These are phyloP conservation scores for Lactarius sanguifluus DNA, from an alignment of 768 basidiomycete species.

Conservation along the genomic window DNA sequence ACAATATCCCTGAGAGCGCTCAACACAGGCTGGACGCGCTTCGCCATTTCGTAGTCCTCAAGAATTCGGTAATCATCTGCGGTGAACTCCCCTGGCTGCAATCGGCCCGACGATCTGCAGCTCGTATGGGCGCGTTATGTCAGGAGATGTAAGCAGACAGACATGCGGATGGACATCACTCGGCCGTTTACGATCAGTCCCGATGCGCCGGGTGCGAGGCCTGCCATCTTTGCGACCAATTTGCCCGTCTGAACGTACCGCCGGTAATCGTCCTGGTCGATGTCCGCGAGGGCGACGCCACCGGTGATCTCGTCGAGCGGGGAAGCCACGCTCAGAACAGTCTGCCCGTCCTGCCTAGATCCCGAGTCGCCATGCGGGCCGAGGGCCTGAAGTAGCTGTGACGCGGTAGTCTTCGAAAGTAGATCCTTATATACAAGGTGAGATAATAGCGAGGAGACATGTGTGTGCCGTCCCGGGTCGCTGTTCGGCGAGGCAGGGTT, in stretches of 20 bases:
- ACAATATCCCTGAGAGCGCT: slow-evolving; percentile 59
- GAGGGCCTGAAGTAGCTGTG: slow-evolving; percentile 43
- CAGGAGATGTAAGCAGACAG: slow-evolving; percentile 1
- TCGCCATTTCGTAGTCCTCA: slow-evolving; percentile 69
- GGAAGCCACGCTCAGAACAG: slow-evolving; percentile 38
- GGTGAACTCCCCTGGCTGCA: slow-evolving; percentile 52
- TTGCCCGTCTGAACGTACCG: slow-evolving; percentile 48
- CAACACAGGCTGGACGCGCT: slow-evolving; percentile 67
- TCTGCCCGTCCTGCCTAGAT: slow-evolving; percentile 39
- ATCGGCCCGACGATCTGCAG: slow-evolving; percentile 78
- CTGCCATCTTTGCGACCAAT: slow-evolving; percentile 53
- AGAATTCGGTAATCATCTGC: slow-evolving; percentile 72
- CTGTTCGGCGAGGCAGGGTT: slow-evolving; percentile 47
- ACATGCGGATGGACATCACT: slow-evolving; percentile 45
- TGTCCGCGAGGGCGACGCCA: slow-evolving; percentile 38
- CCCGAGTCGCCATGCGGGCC: slow-evolving; percentile 31
- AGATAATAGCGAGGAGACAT: slow-evolving; percentile 48
- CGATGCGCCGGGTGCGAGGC: slow-evolving; percentile 57
- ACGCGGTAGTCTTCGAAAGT: slow-evolving; percentile 43
- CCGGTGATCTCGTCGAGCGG: slow-evolving; percentile 39
- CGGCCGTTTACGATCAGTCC: slow-evolving; percentile 82
- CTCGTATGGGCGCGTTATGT: background rate
- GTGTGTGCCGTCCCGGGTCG: slow-evolving; percentile 30
- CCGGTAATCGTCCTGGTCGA: slow-evolving; percentile 39
- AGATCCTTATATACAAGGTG: slow-evolving; percentile 47